phyloP scores from a whole-genome alignment of 129 eudicot genomes.

The Centaurea solstitialis region DNA sequence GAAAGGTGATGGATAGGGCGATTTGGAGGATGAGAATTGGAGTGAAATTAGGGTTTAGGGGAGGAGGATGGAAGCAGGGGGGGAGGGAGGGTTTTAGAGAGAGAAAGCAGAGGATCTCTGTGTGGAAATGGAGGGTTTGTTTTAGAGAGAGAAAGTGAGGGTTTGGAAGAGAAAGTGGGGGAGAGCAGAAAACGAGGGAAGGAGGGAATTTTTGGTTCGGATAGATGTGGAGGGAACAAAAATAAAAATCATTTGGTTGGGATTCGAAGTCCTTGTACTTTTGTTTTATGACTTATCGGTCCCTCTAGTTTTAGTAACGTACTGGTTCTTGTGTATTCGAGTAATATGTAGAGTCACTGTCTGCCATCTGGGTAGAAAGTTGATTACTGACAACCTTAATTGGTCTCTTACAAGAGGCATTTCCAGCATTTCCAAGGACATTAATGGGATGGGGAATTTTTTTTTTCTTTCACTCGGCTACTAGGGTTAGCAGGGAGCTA shows the following conservation, averaged over 20 bases:
- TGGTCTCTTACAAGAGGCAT: no score
- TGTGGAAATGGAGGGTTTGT: constrained; percentile 28
- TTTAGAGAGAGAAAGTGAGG: constrained; percentile 47
- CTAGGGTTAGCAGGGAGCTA: no score
- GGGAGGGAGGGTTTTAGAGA: constrained; percentile 28
- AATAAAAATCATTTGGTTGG: not conserved
- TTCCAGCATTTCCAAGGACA: no score
- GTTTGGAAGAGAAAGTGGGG: constrained; percentile 37
- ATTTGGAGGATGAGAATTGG: not conserved
- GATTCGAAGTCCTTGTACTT: constrained; percentile 22
- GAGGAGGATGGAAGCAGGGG: constrained; percentile 1
- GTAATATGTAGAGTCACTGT: no score
- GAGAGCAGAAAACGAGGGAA: constrained; percentile 74
- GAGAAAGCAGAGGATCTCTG: constrained; percentile 31
- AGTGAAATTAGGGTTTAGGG: constrained; percentile 25
- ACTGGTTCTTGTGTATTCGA: not conserved
- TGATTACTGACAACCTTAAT: no score
- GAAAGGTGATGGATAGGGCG: not conserved
- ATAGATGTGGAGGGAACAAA: constrained; percentile 96
- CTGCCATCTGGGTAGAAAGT: no score
- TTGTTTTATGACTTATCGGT: not conserved
- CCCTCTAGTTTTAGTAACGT: constrained; percentile 15
- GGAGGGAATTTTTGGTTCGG: constrained; percentile 95
- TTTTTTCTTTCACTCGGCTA: no score
- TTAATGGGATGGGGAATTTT: no score